Evolutionary conservation across 148 eudicot genomes (phyloP), one percentile per base, ranked within the genome.

Genomic region (Selenicereus undatus): DNA sequence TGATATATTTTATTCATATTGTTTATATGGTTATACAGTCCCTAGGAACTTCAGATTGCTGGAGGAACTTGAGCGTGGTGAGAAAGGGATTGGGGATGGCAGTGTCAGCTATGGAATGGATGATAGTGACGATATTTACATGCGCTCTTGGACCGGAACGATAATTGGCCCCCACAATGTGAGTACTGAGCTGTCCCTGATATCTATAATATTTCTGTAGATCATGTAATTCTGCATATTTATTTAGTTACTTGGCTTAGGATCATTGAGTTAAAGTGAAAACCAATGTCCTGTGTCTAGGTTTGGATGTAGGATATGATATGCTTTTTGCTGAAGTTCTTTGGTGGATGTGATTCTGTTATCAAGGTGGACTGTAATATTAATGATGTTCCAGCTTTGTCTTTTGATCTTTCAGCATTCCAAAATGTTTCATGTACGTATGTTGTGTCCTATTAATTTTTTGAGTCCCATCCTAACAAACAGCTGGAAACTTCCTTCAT

Each of bases 81-180:
- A 89, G 77, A 89, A 87, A 86, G 91, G 91, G 71, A 89, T 89
- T 77, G 91, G 91, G 64, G 91, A 89, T 84, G 91, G 91, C 6
- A 87, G 90, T 60, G 90, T 89, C 69, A 89, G 91, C 83, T 89
- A 89, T 82, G 91, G 91, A 45, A 87, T 89, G 91, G 91, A 89
- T 81, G 91, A 89, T 71, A 83, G 87, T 52, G 91, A 89, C 84
- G 91, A 89, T 74, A 86, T 89, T 18, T 89, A 87, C 85, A 89
- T 89, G 91, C 89, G 91, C 35, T 89, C 91, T 80, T 89, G 91
- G 91, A 89, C 89, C 5, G 89, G 91, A 17, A 89, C 91, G 43
- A 84, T 89, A 73, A 89, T 89, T 86, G 91, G 91, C 71, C 87
- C 91, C 73, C 91, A 86, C 81, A 89, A 86, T 79, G 90, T 89